phyloP scores from a whole-genome alignment of 2,329 filamentous ascomycete genomes.

The Spiromastix sp. region DNA sequence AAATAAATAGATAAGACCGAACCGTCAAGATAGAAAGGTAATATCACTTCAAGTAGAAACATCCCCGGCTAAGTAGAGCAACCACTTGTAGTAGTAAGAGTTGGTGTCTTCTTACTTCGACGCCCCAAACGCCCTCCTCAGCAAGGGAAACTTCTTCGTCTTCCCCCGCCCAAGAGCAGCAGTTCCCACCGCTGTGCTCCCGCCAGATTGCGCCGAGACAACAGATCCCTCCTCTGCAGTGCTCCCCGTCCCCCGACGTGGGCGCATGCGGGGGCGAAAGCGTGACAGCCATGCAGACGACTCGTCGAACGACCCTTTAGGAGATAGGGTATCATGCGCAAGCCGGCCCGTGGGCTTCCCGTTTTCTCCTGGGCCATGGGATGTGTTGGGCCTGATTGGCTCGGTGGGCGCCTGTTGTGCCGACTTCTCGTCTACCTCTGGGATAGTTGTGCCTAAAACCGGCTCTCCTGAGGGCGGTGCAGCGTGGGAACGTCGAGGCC shows the following conservation, averaged over 20 bases:
- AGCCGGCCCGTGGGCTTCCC: too few species aligned
- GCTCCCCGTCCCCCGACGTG: neutral
- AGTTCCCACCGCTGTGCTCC: conserved; percentile 15
- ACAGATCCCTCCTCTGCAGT: neutral
- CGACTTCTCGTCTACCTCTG: neutral
- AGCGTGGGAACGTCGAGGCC: neutral
- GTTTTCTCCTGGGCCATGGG: neutral
- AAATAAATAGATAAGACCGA: neutral
- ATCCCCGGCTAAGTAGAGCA: neutral
- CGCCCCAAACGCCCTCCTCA: conserved; percentile 36
- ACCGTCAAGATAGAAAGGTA: neutral
- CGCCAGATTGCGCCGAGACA: neutral
- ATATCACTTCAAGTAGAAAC: neutral
- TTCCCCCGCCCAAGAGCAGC: conserved; percentile 27
- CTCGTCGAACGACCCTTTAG: conserved; percentile 13
- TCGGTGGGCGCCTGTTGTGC: neutral
- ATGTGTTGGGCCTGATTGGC: neutral
- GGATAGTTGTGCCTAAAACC: neutral
- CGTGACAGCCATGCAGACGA: conserved; percentile 9
- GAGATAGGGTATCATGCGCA: too few species aligned
- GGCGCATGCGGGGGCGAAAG: conserved; percentile 4
- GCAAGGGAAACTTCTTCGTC: conserved; percentile 36
- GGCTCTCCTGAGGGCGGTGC: too few species aligned
- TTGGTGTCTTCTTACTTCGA: conserved; percentile 16
- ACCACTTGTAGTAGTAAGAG: neutral